A percentile compares a stretch with the other conserved stretches of the same genome.
Evolutionary conservation across 768 basidiomycete genomes (phyloP).

Genomic region (Tephrocybe sp.): DNA sequence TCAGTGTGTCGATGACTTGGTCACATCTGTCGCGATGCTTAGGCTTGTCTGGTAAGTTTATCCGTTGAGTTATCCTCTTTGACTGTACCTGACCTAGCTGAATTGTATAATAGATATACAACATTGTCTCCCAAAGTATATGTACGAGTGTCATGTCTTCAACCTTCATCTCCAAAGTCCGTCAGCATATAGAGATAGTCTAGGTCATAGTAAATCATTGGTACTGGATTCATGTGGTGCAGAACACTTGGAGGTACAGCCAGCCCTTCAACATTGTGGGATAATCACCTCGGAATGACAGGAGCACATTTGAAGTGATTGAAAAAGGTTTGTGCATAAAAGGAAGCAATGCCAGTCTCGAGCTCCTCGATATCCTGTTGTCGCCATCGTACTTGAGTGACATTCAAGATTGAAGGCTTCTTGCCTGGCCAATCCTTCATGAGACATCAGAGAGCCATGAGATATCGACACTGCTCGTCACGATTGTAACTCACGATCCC

Average conservation of each 20-base stretch:
- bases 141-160: too few relatives aligned
- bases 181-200: not conserved
- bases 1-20: too few relatives aligned
- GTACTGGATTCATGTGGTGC: not conserved
- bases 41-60: too few relatives aligned
- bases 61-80: too few relatives aligned
- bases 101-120: too few relatives aligned
- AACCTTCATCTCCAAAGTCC: too few relatives aligned
- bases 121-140: too few relatives aligned
- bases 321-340: conserved; percentile 12
- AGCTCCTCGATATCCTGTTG: not conserved
- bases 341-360: not conserved
- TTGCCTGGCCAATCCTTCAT: conserved; percentile 7
- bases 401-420: not conserved
- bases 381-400: not conserved
- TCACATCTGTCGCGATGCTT: too few relatives aligned
- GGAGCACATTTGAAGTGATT: conserved; percentile 12
- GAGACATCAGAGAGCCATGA: conserved; percentile 1
- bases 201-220: conserved; percentile 5
- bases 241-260: not conserved
- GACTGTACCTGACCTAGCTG: too few relatives aligned
- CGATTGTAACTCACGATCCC: conserved; percentile 4
- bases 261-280: not conserved
- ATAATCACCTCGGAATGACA: conserved; percentile 8
- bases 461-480: conserved; percentile 1